These are phyloP conservation scores for Obelidium mucronatum DNA, from an alignment of 192 early-diverging fungal genomes.

Conservation along the genomic window DNA sequence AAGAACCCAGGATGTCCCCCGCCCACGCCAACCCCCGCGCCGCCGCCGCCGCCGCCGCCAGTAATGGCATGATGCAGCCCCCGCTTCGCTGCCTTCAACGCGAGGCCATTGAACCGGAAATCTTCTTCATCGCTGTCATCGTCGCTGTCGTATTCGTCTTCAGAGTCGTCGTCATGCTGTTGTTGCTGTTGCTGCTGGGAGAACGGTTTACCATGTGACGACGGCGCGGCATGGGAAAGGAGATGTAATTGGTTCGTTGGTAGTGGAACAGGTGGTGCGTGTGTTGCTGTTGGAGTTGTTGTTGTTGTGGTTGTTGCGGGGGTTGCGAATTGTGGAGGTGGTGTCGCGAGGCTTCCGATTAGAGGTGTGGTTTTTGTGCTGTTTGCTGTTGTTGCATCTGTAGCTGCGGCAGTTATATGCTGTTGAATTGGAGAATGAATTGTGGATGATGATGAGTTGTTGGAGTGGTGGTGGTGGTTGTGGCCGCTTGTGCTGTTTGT, in stretches of 20 bases:
- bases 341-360: too few species aligned
- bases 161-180: slow-evolving; percentile 3
- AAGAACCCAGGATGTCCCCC: not conserved
- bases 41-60: not conserved
- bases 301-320: slow-evolving; percentile 2
- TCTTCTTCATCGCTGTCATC: slow-evolving; percentile 32
- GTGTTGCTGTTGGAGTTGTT: not conserved
- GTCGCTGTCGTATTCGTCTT: slow-evolving; percentile 1
- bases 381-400: too few species aligned
- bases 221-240: not conserved
- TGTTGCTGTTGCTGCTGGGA: too few species aligned
- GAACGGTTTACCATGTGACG: too few species aligned
- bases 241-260: not conserved
- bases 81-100: not conserved
- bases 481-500: too few species aligned
- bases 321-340: too few species aligned
- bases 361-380: too few species aligned
- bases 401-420: too few species aligned
- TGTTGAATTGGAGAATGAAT: too few species aligned
- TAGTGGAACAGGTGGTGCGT: not conserved
- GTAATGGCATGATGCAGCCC: not conserved
- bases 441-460: too few species aligned
- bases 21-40: not conserved
- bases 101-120: slow-evolving; percentile 4
- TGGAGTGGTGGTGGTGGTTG: too few species aligned